These are phyloP conservation scores for Penicillium coprophilum DNA, from an alignment of 495 filamentous ascomycete species.

Conservation along the genomic window DNA sequence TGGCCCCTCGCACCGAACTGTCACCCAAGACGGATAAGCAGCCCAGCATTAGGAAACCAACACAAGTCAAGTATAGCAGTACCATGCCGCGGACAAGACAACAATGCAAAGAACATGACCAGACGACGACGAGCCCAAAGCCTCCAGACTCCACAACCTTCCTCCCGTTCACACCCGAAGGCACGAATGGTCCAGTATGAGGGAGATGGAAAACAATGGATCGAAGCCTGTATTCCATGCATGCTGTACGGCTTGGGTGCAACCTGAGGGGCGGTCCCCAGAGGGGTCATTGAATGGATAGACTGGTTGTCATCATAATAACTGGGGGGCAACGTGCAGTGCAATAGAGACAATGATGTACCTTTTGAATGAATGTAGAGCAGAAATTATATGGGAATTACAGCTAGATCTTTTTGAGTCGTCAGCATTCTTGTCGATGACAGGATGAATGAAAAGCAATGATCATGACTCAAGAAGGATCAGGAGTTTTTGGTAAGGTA, in stretches of 20 bases:
- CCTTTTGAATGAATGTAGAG: background rate
- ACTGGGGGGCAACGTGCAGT: constrained; percentile 9
- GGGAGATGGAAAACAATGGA: constrained; percentile 54
- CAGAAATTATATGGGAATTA: background rate
- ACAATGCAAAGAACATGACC: constrained; percentile 18
- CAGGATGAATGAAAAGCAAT: constrained; percentile 2
- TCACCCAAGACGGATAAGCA: constrained; percentile 58
- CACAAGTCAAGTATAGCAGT: constrained; percentile 52
- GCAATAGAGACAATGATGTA: constrained; percentile 12
- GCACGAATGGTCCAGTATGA: constrained; percentile 62
- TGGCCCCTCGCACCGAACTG: constrained; percentile 42
- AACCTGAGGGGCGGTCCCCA: constrained; percentile 57
- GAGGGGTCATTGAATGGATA: constrained; percentile 98
- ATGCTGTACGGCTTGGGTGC: constrained; percentile 23
- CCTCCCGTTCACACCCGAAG: constrained; percentile 52
- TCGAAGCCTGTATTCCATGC: constrained; percentile 38
- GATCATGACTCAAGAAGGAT: constrained; percentile 28
- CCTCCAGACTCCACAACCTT: constrained; percentile 84
- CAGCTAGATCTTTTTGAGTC: constrained; percentile 23
- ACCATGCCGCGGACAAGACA: constrained; percentile 27
- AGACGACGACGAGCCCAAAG: constrained; percentile 34
- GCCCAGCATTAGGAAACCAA: constrained; percentile 30
- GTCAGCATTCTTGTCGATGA: constrained; percentile 10
- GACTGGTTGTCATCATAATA: constrained; percentile 91
- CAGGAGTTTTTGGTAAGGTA: constrained; percentile 73